Evolutionary conservation across 768 basidiomycete genomes (phyloP).

Genomic region (Russula vinacea): DNA sequence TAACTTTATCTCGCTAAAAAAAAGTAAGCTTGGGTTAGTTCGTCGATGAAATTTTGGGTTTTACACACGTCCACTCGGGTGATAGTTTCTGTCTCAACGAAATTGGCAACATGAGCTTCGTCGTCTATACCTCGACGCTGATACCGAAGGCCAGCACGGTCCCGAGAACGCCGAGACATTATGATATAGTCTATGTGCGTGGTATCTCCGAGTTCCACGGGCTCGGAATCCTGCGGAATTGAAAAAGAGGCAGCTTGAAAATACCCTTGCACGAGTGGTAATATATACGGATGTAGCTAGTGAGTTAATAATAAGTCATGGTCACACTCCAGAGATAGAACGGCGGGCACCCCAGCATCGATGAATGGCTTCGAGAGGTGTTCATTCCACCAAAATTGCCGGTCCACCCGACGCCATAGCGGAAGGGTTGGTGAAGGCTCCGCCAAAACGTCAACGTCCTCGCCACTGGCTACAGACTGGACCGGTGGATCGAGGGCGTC

Average conservation of each 20-base stretch:
- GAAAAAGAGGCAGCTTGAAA: slow-evolving; percentile 72
- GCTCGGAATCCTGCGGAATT: slow-evolving; percentile 50
- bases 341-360: slow-evolving; percentile 69
- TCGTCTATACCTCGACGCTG: slow-evolving; percentile 94
- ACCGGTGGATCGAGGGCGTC: slow-evolving; percentile 44
- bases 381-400: slow-evolving; percentile 97
- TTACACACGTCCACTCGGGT: slow-evolving; percentile 71
- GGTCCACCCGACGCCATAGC: slow-evolving; percentile 87
- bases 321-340: background rate
- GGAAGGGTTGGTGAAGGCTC: slow-evolving; percentile 80
- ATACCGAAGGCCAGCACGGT: slow-evolving; percentile 90
- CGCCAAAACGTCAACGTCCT: slow-evolving; percentile 50
- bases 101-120: slow-evolving; percentile 90
- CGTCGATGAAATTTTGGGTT: background rate
- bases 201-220: slow-evolving; percentile 38
- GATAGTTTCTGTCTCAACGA: slow-evolving; percentile 92
- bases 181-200: slow-evolving; percentile 71
- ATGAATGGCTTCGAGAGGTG: slow-evolving; percentile 80
- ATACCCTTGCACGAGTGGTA: slow-evolving; percentile 93
- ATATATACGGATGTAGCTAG: slow-evolving; percentile 79
- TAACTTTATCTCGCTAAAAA: slow-evolving; percentile 63
- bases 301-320: slow-evolving; percentile 5
- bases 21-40: background rate
- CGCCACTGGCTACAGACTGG: slow-evolving; percentile 35
- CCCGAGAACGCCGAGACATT: slow-evolving; percentile 79